phyloP scores from a whole-genome alignment of 2,329 filamentous ascomycete genomes.

The Colletotrichum sublineola region DNA sequence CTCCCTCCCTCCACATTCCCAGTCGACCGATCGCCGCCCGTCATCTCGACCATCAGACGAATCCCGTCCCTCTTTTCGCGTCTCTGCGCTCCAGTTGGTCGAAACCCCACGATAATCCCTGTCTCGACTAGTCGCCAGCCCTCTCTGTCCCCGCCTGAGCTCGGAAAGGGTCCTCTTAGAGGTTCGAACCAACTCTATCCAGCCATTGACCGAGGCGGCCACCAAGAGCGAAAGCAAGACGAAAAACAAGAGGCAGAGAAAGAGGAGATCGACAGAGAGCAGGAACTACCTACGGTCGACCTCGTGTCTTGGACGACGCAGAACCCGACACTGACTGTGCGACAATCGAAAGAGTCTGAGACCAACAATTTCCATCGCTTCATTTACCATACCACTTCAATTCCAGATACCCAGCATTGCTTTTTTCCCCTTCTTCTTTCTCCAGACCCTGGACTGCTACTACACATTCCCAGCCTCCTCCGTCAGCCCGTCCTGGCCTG shows the following conservation, averaged over 20 bases:
- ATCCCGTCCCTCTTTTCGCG: background rate
- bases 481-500: background rate
- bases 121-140: slow-evolving; percentile 13
- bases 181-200: background rate
- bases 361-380: background rate
- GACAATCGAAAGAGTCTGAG: background rate
- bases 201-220: slow-evolving; percentile 6
- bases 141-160: background rate
- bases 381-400: slow-evolving; percentile 5
- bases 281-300: background rate
- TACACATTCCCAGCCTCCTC: slow-evolving; percentile 12
- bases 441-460: background rate
- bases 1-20: background rate
- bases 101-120: slow-evolving; percentile 19
- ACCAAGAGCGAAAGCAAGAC: background rate
- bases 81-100: slow-evolving; percentile 12
- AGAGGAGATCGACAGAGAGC: background rate
- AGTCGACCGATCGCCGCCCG: background rate
- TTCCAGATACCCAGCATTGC: slow-evolving; percentile 37
- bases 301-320: background rate
- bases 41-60: slow-evolving; percentile 6
- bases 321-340: slow-evolving; percentile 5
- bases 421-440: background rate
- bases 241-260: background rate
- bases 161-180: background rate